Percentiles rank a stretch among this genome's conserved stretches.
Evolutionary conservation across 2,329 filamentous ascomycete species (phyloP).

Genomic region (Hypoxylon sp.): DNA sequence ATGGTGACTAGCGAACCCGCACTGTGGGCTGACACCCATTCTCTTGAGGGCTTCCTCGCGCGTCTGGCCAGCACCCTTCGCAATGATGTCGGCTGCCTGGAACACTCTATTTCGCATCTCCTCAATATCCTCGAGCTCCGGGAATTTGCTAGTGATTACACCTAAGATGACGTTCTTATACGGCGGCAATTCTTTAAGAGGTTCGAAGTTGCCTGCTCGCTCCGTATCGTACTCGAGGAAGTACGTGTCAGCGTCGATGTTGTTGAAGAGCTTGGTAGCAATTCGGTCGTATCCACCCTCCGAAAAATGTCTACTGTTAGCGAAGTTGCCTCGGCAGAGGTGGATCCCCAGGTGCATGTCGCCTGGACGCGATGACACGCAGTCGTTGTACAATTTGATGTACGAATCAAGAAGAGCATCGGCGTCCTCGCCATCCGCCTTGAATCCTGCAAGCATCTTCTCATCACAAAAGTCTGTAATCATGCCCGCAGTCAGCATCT

Average conservation of each 20-base stretch:
- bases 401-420: slow-evolving; percentile 79
- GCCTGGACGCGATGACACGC: slow-evolving; percentile 70
- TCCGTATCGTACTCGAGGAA: slow-evolving; percentile 78
- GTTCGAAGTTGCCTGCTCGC: slow-evolving; percentile 74
- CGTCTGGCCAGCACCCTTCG: slow-evolving; percentile 73
- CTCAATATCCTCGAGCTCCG: slow-evolving; percentile 70
- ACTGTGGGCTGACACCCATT: slow-evolving; percentile 78
- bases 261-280: slow-evolving; percentile 73
- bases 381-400: slow-evolving; percentile 82
- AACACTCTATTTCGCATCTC: slow-evolving; percentile 70
- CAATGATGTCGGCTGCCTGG: slow-evolving; percentile 75
- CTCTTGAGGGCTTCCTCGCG: slow-evolving; percentile 76
- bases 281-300: slow-evolving; percentile 77
- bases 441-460: slow-evolving; percentile 79
- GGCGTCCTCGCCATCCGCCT: slow-evolving; percentile 75
- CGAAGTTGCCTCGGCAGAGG: slow-evolving; percentile 78
- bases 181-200: slow-evolving; percentile 69
- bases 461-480: slow-evolving; percentile 77
- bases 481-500: slow-evolving; percentile 3
- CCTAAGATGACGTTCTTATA: slow-evolving; percentile 74
- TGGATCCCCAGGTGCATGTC: slow-evolving; percentile 84
- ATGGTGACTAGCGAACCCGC: slow-evolving; percentile 80
- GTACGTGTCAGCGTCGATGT: slow-evolving; percentile 74
- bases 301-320: slow-evolving; percentile 74
- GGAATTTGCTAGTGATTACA: slow-evolving; percentile 73